These are phyloP conservation scores for Mucor saturninus DNA, from an alignment of 371 early-diverging fungal genomes.

Conservation along the genomic window DNA sequence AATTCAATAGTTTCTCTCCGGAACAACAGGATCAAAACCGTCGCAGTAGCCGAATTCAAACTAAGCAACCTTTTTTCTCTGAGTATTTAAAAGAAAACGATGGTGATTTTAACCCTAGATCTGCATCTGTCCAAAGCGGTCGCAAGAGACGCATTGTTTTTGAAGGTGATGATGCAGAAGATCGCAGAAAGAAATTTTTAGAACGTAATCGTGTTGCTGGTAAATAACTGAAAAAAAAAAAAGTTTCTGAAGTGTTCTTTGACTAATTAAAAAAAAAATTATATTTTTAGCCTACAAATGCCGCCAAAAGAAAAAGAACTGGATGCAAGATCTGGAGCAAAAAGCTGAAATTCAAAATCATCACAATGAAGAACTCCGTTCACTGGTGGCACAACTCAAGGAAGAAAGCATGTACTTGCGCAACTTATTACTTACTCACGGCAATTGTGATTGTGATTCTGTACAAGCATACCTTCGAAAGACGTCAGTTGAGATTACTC, in stretches of 20 bases:
- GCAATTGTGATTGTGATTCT: constrained; percentile 59
- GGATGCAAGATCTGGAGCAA: constrained; percentile 72
- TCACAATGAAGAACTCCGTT: constrained; percentile 63
- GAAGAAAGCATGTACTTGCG: constrained; percentile 72
- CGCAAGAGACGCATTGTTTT: constrained; percentile 40
- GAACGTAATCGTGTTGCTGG: constrained; percentile 73
- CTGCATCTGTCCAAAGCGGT: constrained; percentile 21
- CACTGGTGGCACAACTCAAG: constrained; percentile 57
- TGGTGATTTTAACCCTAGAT: constrained; percentile 1
- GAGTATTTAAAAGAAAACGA: not conserved
- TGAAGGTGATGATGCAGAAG: constrained; percentile 44
- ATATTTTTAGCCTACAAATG: constrained; percentile 67
- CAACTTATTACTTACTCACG: constrained; percentile 65
- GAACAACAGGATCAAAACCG: constrained; percentile 1
- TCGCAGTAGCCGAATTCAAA: constrained; percentile 10
- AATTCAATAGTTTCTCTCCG: not conserved
- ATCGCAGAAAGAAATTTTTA: constrained; percentile 50
- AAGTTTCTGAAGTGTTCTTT: not conserved
- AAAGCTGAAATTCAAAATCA: constrained; percentile 54
- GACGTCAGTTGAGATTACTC: constrained; percentile 29
- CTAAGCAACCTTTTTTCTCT: constrained; percentile 10
- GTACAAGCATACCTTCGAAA: constrained; percentile 42
- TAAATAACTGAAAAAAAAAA: constrained; percentile 22
- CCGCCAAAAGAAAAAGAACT: constrained; percentile 79
- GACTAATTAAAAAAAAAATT: not conserved